phyloP scores from a whole-genome alignment of 176 grass and related monocot genomes.

The Zea mays region Zm-B73-REFERENCE-NAM-5.0 NC_050105.1:147191001-147191500 shows the following conservation, averaged over 20 bases:
- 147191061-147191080: no score
- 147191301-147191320: slow-evolving; percentile 32
- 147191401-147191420: slow-evolving; percentile 33
- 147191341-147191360: slow-evolving; percentile 42
- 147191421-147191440: background rate
- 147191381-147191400: slow-evolving; percentile 8
- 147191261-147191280: background rate
- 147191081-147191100: no score
- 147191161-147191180: slow-evolving; percentile 19
- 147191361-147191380: slow-evolving; percentile 15
- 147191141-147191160: background rate
- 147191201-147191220: background rate
- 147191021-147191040: no score
- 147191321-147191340: slow-evolving; percentile 4
- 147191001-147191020: no score
- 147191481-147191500: no score
- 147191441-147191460: slow-evolving; percentile 15
- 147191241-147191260: slow-evolving; percentile 21
- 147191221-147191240: background rate
- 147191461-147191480: background rate
- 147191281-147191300: background rate
- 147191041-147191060: no score
- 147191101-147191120: background rate
- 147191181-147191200: background rate
- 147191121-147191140: no score